phyloP scores from a whole-genome alignment of 2,329 filamentous ascomycete species.

The Capronia coronata region DNA sequence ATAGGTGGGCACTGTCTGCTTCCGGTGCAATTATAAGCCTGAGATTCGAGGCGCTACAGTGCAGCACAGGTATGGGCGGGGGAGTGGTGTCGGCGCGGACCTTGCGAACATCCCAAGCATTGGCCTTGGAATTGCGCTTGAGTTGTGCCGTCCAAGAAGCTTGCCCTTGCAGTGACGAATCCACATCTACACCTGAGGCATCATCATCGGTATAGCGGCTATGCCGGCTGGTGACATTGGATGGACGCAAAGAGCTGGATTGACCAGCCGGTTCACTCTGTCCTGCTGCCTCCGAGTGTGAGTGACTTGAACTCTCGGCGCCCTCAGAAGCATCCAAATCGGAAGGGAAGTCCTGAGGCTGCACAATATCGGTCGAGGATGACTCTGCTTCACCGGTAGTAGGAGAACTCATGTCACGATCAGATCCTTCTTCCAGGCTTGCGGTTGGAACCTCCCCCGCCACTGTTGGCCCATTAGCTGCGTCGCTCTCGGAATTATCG shows the following conservation, averaged over 20 bases:
- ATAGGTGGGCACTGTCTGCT: conserved; percentile 23
- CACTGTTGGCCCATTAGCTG: not conserved
- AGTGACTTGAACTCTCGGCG: not conserved
- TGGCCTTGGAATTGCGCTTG: not conserved
- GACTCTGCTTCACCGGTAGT: not conserved
- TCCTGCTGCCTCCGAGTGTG: not conserved
- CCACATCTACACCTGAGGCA: not conserved
- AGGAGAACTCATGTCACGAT: not conserved
- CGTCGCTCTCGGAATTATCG: not conserved
- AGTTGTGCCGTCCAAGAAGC: not conserved
- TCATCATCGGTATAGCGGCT: not conserved
- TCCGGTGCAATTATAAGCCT: conserved; percentile 23
- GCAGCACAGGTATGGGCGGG: conserved; percentile 25
- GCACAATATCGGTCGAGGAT: not conserved
- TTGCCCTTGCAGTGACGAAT: not conserved
- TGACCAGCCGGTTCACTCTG: not conserved
- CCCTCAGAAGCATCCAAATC: not conserved
- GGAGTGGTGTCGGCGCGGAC: conserved; percentile 1
- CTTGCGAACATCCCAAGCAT: not conserved
- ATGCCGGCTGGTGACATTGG: conserved; percentile 6
- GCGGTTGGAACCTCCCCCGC: not conserved
- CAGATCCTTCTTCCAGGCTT: not conserved
- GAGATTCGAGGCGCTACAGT: conserved; percentile 24
- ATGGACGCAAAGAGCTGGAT: conserved; percentile 7
- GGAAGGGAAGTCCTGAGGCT: not conserved